Evolutionary conservation across 1,139 yeast genomes (phyloP), one percentile per base, ranked within the genome.

Genomic region (Candida pseudoviswanathii): DNA sequence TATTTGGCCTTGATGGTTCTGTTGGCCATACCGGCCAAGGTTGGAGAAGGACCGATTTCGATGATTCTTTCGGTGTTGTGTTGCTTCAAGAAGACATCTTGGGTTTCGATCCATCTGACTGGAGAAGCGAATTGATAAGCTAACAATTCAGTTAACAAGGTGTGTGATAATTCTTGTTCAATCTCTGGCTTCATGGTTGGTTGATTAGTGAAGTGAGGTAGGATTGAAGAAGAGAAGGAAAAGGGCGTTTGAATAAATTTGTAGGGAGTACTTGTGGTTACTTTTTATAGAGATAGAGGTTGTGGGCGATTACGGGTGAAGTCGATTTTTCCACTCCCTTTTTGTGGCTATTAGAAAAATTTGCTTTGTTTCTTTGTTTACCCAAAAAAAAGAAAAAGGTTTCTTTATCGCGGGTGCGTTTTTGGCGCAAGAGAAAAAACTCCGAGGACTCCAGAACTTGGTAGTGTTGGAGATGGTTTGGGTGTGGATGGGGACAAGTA

Each of bases 61-160:
- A 94, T 97, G 55, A 94, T 92, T 65, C 99, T 82, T 76, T 94
- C 99, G 55, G 98, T 89, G 72, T 92, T 91, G 81, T 84, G 89
- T 61, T 91, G 95, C 68, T 89, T 88, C 68, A 94, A 84, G 68
- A 94, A 89, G 52, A 92, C 98, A 78, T 94, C 99, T 74, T 94
- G 99, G 54, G 99, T 94, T 71, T 94, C 99, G 70, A 94, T 95
- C 98, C 99, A 94, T 81, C 98, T 86, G 58, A 94, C 99, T 44
- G 99, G 99, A 55, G 98, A 92, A 43, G 99, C 99, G 67, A 94
- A 94, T 73, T 94, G 99, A 75, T 92, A 94, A 46, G 99, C 98
- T 74, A 94, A 81, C 62, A 94, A 84, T 81, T 94, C 99, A 26
- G 97, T 91, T 68, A 94, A 81, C 60, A 94, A 81, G 56, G 91